These are phyloP conservation scores for Yamadazyma nakazawae DNA, from an alignment of 805 yeast genomes.

Conservation along the genomic window DNA sequence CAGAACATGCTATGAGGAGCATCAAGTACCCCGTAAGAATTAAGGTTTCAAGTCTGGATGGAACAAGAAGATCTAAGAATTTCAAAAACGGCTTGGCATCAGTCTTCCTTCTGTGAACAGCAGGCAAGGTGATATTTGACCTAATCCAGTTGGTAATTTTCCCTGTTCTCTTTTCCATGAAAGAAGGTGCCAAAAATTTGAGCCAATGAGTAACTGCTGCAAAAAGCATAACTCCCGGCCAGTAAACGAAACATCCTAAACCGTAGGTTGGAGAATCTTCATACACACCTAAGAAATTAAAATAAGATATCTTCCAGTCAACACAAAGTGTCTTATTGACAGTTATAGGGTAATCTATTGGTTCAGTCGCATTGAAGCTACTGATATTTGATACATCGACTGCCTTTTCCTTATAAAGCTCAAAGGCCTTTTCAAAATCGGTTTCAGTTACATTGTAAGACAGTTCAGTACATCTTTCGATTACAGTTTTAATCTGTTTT, in stretches of 20 bases:
- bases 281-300: constrained; percentile 21
- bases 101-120: constrained; percentile 20
- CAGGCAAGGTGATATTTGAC: constrained; percentile 27
- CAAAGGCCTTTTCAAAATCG: constrained; percentile 13
- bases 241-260: constrained; percentile 45
- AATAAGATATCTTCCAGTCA: constrained; percentile 11
- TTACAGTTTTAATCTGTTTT: constrained; percentile 9
- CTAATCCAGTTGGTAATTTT: constrained; percentile 22
- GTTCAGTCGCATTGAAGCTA: constrained; percentile 20
- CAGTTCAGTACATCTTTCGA: constrained; percentile 16
- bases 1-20: constrained; percentile 16
- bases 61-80: constrained; percentile 26
- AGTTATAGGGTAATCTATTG: constrained; percentile 24
- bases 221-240: constrained; percentile 44
- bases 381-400: constrained; percentile 9
- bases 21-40: constrained; percentile 22
- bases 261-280: constrained; percentile 26
- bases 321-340: neutral
- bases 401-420: constrained; percentile 16
- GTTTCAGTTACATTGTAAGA: constrained; percentile 20
- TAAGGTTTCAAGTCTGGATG: constrained; percentile 35
- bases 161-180: constrained; percentile 28
- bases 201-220: constrained; percentile 43
- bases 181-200: constrained; percentile 35
- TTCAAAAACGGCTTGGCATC: constrained; percentile 17